A percentile compares a stretch with the other conserved stretches of the same genome.
Evolutionary conservation across 2,329 filamentous ascomycete genomes (phyloP).

Genomic region (Sphaerulina populicola): DNA sequence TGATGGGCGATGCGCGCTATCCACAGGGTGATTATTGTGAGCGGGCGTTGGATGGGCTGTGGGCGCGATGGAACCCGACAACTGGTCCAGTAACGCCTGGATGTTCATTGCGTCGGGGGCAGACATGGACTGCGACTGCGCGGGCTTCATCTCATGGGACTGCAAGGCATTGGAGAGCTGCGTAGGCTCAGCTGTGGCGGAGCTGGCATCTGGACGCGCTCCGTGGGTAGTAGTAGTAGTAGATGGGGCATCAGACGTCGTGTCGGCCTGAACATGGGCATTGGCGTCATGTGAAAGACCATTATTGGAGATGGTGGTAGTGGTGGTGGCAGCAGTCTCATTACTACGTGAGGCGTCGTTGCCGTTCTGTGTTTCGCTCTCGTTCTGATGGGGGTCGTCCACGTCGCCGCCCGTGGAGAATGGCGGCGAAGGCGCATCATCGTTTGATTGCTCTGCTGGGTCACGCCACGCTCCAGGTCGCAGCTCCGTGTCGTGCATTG

Average conservation of each 20-base stretch:
- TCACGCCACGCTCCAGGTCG: slow-evolving; percentile 31
- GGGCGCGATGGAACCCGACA: slow-evolving; percentile 30
- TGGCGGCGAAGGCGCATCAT: slow-evolving; percentile 4
- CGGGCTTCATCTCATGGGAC: slow-evolving; percentile 19
- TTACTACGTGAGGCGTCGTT: slow-evolving; percentile 18
- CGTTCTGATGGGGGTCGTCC: slow-evolving; percentile 6
- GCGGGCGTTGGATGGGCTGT: slow-evolving; percentile 21
- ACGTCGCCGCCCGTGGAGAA: slow-evolving; percentile 20
- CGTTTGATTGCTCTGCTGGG: slow-evolving; percentile 21
- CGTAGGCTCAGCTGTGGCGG: slow-evolving; percentile 11
- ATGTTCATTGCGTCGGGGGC: slow-evolving; percentile 36
- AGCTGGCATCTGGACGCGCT: slow-evolving; percentile 12
- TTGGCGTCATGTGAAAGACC: slow-evolving; percentile 20
- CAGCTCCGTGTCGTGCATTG: slow-evolving; percentile 30
- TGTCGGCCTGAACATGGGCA: slow-evolving; percentile 9
- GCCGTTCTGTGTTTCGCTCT: slow-evolving; percentile 4
- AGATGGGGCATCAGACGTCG: slow-evolving; percentile 10
- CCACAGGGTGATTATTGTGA: slow-evolving; percentile 30
- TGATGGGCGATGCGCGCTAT: slow-evolving; percentile 25
- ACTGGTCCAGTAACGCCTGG: slow-evolving; percentile 41
- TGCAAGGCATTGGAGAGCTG: slow-evolving; percentile 16
- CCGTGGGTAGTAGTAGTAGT: slow-evolving; percentile 10
- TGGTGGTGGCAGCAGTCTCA: slow-evolving; percentile 17
- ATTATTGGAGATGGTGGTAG: slow-evolving; percentile 13
- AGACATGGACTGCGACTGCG: slow-evolving; percentile 12